Percentiles rank a stretch among this genome's conserved stretches.
These are phyloP conservation scores for Toxicodendron radicans DNA, from an alignment of 345 rosid species.

Conservation along the genomic window DNA sequence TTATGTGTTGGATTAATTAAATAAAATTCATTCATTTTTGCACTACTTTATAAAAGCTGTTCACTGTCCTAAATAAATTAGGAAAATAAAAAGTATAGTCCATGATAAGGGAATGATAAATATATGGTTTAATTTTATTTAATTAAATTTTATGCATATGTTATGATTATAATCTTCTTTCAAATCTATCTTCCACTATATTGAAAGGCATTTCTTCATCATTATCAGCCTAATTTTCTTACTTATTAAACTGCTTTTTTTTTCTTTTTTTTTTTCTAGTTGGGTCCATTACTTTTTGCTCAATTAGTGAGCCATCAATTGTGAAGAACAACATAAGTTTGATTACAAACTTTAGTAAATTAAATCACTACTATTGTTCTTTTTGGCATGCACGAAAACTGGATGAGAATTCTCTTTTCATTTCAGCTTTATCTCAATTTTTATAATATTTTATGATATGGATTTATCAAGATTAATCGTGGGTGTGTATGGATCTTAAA, in stretches of 20 bases:
- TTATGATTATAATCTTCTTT: too few relatives aligned
- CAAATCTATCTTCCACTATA: slow-evolving; percentile 10
- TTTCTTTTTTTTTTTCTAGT: too few relatives aligned
- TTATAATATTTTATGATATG: too few relatives aligned
- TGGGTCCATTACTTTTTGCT: slow-evolving; percentile 17
- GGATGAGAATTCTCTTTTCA: too few relatives aligned
- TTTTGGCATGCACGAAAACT: too few relatives aligned
- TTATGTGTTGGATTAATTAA: slow-evolving; percentile 13
- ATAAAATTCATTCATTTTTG: slow-evolving; percentile 8
- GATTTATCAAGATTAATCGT: too few relatives aligned
- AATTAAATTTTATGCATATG: too few relatives aligned
- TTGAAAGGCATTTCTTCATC: not conserved
- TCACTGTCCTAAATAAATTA: slow-evolving; percentile 33
- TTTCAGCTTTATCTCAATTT: too few relatives aligned
- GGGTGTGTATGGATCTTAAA: too few relatives aligned
- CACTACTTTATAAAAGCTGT: slow-evolving; percentile 37
- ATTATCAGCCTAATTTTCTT: not conserved
- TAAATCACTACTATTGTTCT: not conserved
- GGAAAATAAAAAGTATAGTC: slow-evolving; percentile 5
- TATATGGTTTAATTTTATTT: not conserved
- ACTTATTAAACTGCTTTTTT: not conserved
- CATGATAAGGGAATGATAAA: too few relatives aligned
- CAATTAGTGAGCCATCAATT: slow-evolving; percentile 20
- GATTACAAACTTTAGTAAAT: too few relatives aligned
- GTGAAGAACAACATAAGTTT: too few relatives aligned